Base-by-base conservation (phyloP, 2,329 filamentous ascomycete species). In the Cladobotryum protrusum region DNA sequence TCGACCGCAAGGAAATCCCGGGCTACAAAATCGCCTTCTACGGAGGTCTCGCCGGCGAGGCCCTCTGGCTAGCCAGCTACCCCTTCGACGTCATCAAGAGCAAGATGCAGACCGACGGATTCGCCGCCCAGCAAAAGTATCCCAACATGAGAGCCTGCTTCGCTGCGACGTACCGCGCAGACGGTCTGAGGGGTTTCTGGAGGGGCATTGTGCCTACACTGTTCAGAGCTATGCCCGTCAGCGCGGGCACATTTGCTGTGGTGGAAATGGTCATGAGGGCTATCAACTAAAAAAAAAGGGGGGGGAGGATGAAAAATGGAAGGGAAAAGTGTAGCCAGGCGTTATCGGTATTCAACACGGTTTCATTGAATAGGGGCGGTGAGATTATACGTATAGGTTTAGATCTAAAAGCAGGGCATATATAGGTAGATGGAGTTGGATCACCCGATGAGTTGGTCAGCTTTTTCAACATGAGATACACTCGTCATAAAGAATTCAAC, bases 21-120 rank as follows among this genome's bases (percentile, higher is more conserved):
- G 84, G 81, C 47, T 84, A 84, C 69, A 97, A 96, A 72, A 82
- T 99, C 45, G 93, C 93, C 12, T 72, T 89, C 12, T 99, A 97
- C 67, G 93, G 93, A 56, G 93, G 93, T 41, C 70, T 99, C 37
- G 93, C 93, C 0, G 93, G 93, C 59, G 93, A 99, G 76, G 89
- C 84, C 47, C 79, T 99, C 50, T 99, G 93, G 93, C 74, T 99
- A 49, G 79, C 79, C 34, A 95, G 89, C 64, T 99, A 99, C 72
- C 93, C 93, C 18, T 86, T 99, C 57, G 93, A 99, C 71, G 92
- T 99, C 24, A 72, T 99, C 71, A 99, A 99, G 86, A 96, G 89
- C 72, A 97, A 96, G 81, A 96, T 97, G 92, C 93, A 99, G 79
- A 96, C 86, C 52, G 93, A 99, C 71, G 91, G 88, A 0, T 93